Conservation (phyloP, 192 early-diverging fungal genomes). For the Linnemannia hyalina region DNA sequence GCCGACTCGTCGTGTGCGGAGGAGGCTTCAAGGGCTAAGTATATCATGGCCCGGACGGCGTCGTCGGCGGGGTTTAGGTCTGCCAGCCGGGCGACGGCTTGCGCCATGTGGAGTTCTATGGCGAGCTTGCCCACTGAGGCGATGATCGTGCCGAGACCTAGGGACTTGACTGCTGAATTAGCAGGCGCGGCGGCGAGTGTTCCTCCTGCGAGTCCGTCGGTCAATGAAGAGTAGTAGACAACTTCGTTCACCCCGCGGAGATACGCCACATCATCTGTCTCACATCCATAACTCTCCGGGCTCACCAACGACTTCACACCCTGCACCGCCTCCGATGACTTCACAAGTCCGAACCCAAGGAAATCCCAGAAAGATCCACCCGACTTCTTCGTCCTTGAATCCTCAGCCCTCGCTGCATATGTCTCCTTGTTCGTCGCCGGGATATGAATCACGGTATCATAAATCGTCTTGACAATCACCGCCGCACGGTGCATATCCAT, state of each 20-base stretch:
- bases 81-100: slow-evolving; percentile 22
- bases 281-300: not conserved
- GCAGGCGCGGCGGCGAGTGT: slow-evolving; percentile 4
- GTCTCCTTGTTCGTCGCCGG: slow-evolving; percentile 10
- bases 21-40: slow-evolving; percentile 16
- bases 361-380: slow-evolving; percentile 7
- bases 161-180: slow-evolving; percentile 6
- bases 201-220: slow-evolving; percentile 28
- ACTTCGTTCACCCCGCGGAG: slow-evolving; percentile 19
- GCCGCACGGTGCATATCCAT: slow-evolving; percentile 6
- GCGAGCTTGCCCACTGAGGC: slow-evolving; percentile 25
- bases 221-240: slow-evolving; percentile 30
- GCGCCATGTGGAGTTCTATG: slow-evolving; percentile 33
- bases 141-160: slow-evolving; percentile 26
- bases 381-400: not conserved
- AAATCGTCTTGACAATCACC: slow-evolving; percentile 19
- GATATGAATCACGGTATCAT: slow-evolving; percentile 19
- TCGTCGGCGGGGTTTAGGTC: slow-evolving; percentile 21
- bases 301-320: slow-evolving; percentile 11
- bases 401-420: not conserved
- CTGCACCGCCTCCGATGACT: slow-evolving; percentile 10
- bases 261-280: slow-evolving; percentile 21
- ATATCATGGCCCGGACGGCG: slow-evolving; percentile 17
- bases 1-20: not conserved
- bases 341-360: slow-evolving; percentile 23